phyloP scores from a whole-genome alignment of 495 filamentous ascomycete genomes.

The Hyaloscypha hepaticicola region DNA sequence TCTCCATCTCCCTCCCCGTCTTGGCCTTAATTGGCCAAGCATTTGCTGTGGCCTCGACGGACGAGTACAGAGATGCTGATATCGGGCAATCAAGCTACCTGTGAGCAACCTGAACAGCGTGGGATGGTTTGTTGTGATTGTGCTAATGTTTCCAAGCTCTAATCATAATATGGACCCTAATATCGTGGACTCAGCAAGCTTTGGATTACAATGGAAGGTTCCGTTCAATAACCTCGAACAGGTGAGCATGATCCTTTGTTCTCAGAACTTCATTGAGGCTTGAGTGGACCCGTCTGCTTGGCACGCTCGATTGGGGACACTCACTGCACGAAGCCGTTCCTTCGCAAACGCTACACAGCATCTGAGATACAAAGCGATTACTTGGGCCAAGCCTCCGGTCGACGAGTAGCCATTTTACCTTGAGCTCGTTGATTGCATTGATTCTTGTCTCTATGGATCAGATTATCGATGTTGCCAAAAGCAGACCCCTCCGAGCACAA shows the following conservation, averaged over 20 bases:
- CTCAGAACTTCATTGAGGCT: neutral
- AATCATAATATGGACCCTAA: slow-evolving; percentile 51
- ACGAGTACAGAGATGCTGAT: slow-evolving; percentile 22
- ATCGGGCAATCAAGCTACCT: slow-evolving; percentile 18
- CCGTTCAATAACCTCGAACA: slow-evolving; percentile 29
- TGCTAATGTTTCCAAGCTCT: slow-evolving; percentile 23
- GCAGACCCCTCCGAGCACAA: neutral
- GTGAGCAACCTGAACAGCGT: slow-evolving; percentile 2
- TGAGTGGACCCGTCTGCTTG: neutral
- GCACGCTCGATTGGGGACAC: neutral
- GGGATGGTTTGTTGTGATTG: neutral
- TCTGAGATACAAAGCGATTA: too few species aligned
- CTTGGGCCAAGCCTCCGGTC: too few species aligned
- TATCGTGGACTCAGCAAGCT: slow-evolving; percentile 37
- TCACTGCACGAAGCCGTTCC: neutral
- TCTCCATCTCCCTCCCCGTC: neutral
- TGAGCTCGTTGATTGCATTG: too few species aligned
- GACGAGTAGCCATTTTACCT: too few species aligned
- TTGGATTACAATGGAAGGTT: slow-evolving; percentile 38
- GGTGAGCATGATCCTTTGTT: slow-evolving; percentile 21
- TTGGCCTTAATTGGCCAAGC: slow-evolving; percentile 4
- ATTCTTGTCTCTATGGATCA: too few species aligned
- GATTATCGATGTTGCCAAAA: neutral
- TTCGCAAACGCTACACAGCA: too few species aligned
- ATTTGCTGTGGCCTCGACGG: neutral